Percentiles rank a stretch among this genome's conserved stretches.
Evolutionary conservation across 176 grass and related monocot species (phyloP).

Genomic region (Phragmites australis): DNA sequence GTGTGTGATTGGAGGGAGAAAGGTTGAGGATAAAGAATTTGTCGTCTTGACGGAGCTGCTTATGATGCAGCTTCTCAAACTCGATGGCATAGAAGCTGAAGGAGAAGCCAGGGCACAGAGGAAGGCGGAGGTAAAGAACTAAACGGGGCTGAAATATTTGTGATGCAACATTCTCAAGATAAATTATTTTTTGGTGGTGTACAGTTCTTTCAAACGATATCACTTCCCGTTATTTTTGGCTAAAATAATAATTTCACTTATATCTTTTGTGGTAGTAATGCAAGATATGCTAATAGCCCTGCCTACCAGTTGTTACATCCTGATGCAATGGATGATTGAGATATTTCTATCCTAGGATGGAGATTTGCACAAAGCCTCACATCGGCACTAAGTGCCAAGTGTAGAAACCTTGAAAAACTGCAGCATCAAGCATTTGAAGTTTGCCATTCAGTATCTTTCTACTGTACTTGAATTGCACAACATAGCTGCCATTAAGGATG

Average conservation of each 20-base stretch:
- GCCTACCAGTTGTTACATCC: neutral
- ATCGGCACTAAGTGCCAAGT: too few relatives aligned
- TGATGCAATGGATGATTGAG: neutral
- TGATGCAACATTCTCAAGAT: neutral
- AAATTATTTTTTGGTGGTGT: neutral
- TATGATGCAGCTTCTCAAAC: slow-evolving; percentile 85
- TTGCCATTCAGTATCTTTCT: neutral
- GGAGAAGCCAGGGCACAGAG: slow-evolving; percentile 84
- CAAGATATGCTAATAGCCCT: neutral
- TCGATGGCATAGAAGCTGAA: slow-evolving; percentile 86
- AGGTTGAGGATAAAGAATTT: slow-evolving; percentile 80
- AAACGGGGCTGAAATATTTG: neutral
- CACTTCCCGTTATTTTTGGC: too few relatives aligned
- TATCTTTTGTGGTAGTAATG: neutral
- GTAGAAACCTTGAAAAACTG: neutral
- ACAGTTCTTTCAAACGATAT: too few relatives aligned
- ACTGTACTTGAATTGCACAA: too few relatives aligned
- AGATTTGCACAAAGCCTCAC: neutral
- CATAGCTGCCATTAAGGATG: too few relatives aligned
- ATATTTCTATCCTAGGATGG: slow-evolving; percentile 4
- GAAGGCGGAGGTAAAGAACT: slow-evolving; percentile 68
- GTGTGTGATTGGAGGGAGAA: slow-evolving; percentile 53
- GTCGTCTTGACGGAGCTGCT: slow-evolving; percentile 78
- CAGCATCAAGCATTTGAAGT: neutral
- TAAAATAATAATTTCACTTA: neutral